Evolutionary conservation across 164 flowering plant genomes (phyloP).

Genomic region (Nymphaea colorata): DNA sequence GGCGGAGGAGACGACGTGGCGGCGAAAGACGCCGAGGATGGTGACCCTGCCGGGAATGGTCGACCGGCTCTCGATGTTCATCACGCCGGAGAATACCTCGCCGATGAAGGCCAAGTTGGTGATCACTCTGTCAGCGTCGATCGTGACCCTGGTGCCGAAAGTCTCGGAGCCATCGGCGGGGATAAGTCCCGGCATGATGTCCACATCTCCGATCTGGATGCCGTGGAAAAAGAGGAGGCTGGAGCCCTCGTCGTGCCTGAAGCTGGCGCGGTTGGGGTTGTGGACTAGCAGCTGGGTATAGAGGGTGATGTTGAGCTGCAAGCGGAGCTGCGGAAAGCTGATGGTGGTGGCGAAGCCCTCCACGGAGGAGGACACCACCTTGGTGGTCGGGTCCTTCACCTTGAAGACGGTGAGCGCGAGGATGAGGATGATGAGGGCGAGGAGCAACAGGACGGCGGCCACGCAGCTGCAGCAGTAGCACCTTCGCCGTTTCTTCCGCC

Average conservation of each 20-base stretch:
- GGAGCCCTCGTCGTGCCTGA: constrained; percentile 24
- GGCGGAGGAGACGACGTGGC: constrained; percentile 23
- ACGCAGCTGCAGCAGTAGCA: not conserved
- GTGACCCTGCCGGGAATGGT: constrained; percentile 33
- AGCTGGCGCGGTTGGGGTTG: constrained; percentile 32
- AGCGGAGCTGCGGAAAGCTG: constrained; percentile 16
- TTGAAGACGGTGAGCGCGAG: constrained; percentile 41
- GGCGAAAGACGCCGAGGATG: constrained; percentile 23
- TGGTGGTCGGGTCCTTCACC: constrained; percentile 18
- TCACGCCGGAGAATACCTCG: constrained; percentile 26
- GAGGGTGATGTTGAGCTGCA: constrained; percentile 41
- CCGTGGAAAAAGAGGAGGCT: constrained; percentile 19
- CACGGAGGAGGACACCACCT: constrained; percentile 22
- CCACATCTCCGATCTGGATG: constrained; percentile 32
- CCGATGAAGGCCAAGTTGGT: constrained; percentile 12
- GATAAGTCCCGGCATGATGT: constrained; percentile 21
- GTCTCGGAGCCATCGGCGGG: constrained; percentile 24
- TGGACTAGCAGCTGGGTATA: constrained; percentile 17
- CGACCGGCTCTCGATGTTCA: constrained; percentile 18
- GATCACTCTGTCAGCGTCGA: constrained; percentile 22
- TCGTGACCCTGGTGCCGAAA: constrained; percentile 1
- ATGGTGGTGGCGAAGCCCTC: constrained; percentile 34
- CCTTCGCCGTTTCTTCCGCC: not conserved
- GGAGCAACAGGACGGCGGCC: constrained; percentile 7
- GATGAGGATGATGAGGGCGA: constrained; percentile 16